These are phyloP conservation scores for Pythium volutum DNA, from an alignment of 352 stramenopile genomes.

Conservation along the genomic window DNA sequence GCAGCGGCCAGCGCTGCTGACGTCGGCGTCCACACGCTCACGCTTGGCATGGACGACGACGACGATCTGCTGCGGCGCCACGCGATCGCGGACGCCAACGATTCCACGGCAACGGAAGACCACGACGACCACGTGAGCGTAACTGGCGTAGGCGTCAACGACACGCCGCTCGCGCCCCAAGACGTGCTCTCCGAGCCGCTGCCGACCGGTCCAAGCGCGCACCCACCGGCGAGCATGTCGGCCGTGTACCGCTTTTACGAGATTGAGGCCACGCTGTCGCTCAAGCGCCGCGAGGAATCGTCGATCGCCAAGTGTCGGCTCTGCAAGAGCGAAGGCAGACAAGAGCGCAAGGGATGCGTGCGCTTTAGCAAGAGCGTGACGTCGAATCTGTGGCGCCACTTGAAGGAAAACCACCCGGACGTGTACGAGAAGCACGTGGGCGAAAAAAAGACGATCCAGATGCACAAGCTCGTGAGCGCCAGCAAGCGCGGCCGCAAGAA, in stretches of 20 bases:
- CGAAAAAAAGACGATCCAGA: constrained; percentile 77
- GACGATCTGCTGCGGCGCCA: constrained; percentile 19
- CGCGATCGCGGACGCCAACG: constrained; percentile 1
- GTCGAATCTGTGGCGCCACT: constrained; percentile 77
- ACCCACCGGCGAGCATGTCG: constrained; percentile 35
- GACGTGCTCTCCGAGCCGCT: background rate
- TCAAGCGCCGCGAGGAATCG: constrained; percentile 73
- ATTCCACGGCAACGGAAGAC: background rate
- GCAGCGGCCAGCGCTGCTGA: background rate
- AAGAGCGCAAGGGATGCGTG: constrained; percentile 65
- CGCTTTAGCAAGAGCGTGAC: constrained; percentile 84
- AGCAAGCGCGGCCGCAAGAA: constrained; percentile 68
- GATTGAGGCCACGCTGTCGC: constrained; percentile 50
- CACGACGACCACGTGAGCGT: background rate
- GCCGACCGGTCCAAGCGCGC: constrained; percentile 9
- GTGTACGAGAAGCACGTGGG: constrained; percentile 67
- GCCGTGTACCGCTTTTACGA: constrained; percentile 82
- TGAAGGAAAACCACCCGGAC: constrained; percentile 78
- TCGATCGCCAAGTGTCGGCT: constrained; percentile 66
- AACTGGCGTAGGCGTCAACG: no score
- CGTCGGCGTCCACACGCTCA: constrained; percentile 8
- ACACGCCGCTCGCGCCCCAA: constrained; percentile 2
- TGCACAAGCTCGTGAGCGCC: constrained; percentile 51
- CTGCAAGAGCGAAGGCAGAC: constrained; percentile 52
- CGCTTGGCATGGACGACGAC: constrained; percentile 15